Percentiles rank a stretch among this genome's conserved stretches.
These are phyloP conservation scores for Dalechampia spathulata DNA, from an alignment of 441 rosid genomes.

Conservation along the genomic window DNA sequence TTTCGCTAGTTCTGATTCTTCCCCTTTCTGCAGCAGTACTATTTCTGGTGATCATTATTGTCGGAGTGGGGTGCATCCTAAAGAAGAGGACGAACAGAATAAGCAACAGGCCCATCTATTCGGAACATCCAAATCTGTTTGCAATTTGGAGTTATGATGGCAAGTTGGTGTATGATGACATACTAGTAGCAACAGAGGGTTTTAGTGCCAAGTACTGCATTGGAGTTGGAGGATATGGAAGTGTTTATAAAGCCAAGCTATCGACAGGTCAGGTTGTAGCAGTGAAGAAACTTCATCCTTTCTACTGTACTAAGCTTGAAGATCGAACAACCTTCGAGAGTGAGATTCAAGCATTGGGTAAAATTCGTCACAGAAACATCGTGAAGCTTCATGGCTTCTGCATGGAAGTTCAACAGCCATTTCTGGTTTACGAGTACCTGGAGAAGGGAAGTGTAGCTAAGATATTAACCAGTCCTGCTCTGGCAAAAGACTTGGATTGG, in stretches of 20 bases:
- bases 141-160: constrained; percentile 25
- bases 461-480: constrained; percentile 4
- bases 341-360: constrained; percentile 22
- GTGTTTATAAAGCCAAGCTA: constrained; percentile 31
- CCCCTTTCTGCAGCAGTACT: constrained; percentile 10
- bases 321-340: constrained; percentile 11
- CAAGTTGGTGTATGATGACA: constrained; percentile 21
- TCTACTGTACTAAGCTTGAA: background rate
- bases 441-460: constrained; percentile 20
- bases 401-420: constrained; percentile 11
- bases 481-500: constrained; percentile 20
- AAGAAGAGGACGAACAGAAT: background rate
- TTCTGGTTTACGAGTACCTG: constrained; percentile 22
- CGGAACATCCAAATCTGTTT: constrained; percentile 11
- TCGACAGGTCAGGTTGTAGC: constrained; percentile 25
- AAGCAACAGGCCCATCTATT: background rate
- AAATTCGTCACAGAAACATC: constrained; percentile 25
- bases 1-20: constrained; percentile 5
- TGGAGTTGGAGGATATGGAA: too few species aligned
- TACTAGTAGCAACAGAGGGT: constrained; percentile 21
- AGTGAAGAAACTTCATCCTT: constrained; percentile 26
- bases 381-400: constrained; percentile 22
- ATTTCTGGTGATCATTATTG: background rate
- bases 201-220: constrained; percentile 27
- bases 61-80: background rate